Conservation (phyloP, 495 filamentous ascomycete species). For the Aspergillus steynii region DNA sequence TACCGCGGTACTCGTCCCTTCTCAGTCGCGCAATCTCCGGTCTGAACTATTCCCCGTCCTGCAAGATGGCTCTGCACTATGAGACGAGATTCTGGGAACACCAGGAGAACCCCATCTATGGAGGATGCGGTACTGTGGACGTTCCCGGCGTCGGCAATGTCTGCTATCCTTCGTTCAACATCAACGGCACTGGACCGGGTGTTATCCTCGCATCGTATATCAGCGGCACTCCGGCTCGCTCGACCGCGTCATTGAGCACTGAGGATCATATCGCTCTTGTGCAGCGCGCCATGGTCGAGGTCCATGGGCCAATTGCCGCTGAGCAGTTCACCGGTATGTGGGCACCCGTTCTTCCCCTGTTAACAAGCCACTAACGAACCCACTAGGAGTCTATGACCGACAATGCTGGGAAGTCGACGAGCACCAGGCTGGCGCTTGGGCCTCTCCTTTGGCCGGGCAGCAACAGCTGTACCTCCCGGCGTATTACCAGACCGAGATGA, state of each 20-base stretch:
- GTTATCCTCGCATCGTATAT: slow-evolving; percentile 63
- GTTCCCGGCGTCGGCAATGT: slow-evolving; percentile 58
- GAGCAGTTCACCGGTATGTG: slow-evolving; percentile 56
- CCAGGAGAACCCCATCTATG: slow-evolving; percentile 58
- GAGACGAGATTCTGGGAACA: slow-evolving; percentile 70
- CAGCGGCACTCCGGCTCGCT: slow-evolving; percentile 43
- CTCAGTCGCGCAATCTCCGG: slow-evolving; percentile 61
- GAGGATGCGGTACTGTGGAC: slow-evolving; percentile 59
- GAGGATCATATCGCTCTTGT: slow-evolving; percentile 57
- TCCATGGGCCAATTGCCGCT: slow-evolving; percentile 57
- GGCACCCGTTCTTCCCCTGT: not conserved
- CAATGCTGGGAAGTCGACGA: slow-evolving; percentile 61
- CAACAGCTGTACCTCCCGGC: slow-evolving; percentile 67
- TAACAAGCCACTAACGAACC: not conserved
- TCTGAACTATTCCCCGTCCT: slow-evolving; percentile 57
- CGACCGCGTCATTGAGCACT: slow-evolving; percentile 44
- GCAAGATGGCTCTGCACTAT: slow-evolving; percentile 67
- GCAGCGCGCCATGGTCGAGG: slow-evolving; percentile 58
- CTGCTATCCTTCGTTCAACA: slow-evolving; percentile 65
- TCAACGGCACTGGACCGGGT: slow-evolving; percentile 62
- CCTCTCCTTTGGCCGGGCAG: slow-evolving; percentile 54
- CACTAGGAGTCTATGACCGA: slow-evolving; percentile 46
- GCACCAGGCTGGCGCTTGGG: slow-evolving; percentile 56
- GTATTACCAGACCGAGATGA: slow-evolving; percentile 67
- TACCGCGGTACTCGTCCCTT: slow-evolving; percentile 50